Evolutionary conservation across 2,329 filamentous ascomycete species (phyloP), one percentile per base, ranked within the genome.

Genomic region (Cladosporium austrohemisphaericum): DNA sequence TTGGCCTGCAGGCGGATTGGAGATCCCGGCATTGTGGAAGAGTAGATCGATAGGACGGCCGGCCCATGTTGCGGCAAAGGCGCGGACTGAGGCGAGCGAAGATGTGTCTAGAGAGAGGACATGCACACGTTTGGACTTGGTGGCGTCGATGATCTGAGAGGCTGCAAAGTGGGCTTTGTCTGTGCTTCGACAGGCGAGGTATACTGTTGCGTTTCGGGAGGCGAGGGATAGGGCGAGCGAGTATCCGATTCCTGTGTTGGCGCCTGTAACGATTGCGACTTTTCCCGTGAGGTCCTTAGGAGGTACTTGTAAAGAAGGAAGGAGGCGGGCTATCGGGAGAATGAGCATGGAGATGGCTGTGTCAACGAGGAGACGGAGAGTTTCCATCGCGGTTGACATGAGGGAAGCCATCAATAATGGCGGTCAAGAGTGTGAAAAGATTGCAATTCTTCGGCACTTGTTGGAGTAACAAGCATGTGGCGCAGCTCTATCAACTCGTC

Each of bases 11-110:
- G 20, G 18, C 7, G 49, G 31, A 28, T 32, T 56, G n/a, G 57
- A 55, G 18, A 64, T 52, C 11, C 67, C 69, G 20, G 68, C 68
- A 46, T 71, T 71, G 29, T 70, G 52, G 4, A 70, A 52, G 8
- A 60, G 62, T 26, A 69, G 59, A 40, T 70, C 67, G 19, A 70
- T 55, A 7, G 63, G 58, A 9, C 67, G 60, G 10, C 51, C 28
- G 7, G 56, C 55, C 51, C 52, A 44, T 26, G 60, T 60, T 10
- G 57, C 59, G 28, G 57, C 54, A 36, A 59, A 58, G 18, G 18
- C 40, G 22, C 40, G 46, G n/a, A 57, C 51, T 16, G 49, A 52
- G 5, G 31, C 31, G 2, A 58, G 36, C 8, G 31, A 50, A 7
- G 28, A 33, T 4, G 56, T 57, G 45, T 59, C 55, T 22, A 56